These are phyloP conservation scores for Pinus tabuliformis DNA, from an alignment of 75 land plant species.

Conservation along the genomic window DNA sequence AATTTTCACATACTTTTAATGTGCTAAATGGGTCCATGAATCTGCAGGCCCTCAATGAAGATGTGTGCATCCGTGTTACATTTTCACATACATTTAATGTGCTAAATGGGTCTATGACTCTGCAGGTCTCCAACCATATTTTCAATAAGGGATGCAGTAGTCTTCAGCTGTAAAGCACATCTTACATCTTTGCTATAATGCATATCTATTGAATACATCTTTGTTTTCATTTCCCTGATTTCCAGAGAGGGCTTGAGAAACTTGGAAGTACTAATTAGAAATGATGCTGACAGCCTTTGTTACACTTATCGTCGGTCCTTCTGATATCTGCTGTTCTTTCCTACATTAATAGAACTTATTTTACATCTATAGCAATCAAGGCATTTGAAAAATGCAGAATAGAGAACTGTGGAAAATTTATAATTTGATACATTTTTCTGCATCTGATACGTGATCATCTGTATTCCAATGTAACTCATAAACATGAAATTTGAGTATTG, in stretches of 20 bases:
- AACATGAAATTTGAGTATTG: not conserved
- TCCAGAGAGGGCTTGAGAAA: not conserved
- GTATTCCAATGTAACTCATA: not conserved
- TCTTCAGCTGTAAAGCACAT: not conserved
- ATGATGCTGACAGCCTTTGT: not conserved
- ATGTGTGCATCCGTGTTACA: not conserved
- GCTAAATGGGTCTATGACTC: not conserved
- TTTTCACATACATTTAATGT: not conserved
- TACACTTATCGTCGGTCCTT: not conserved
- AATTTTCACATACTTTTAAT: not conserved
- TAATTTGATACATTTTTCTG: not conserved
- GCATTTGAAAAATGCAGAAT: not conserved
- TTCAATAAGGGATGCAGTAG: not conserved
- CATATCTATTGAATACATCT: not conserved
- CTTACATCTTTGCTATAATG: not conserved
- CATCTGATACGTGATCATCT: not conserved
- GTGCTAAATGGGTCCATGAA: not conserved
- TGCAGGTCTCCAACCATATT: not conserved
- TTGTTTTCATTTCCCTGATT: not conserved
- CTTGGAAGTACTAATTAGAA: not conserved
- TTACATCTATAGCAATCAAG: no score
- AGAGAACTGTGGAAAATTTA: not conserved
- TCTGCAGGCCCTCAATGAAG: not conserved
- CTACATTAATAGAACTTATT: not conserved
- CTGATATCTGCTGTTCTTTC: not conserved